Evolutionary conservation across 208 protist genomes (phyloP).

Genomic region (Leishmania tropica): DNA sequence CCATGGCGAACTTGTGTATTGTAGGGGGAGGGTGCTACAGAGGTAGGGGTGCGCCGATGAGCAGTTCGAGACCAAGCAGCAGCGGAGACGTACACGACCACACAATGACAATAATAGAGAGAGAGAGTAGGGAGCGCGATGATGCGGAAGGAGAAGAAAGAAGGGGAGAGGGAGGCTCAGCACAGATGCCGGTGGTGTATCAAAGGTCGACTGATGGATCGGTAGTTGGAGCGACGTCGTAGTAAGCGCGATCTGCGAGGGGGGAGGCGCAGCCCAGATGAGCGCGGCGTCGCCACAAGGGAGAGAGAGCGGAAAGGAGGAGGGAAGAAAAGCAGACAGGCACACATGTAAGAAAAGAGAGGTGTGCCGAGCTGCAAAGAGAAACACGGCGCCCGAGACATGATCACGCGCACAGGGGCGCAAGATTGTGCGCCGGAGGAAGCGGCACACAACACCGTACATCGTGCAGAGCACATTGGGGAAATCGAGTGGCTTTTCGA

Average conservation of each 20-base stretch:
- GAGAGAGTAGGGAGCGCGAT: not conserved
- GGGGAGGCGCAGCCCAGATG: not conserved
- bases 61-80: not conserved
- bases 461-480: not conserved
- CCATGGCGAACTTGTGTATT: not conserved
- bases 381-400: not conserved
- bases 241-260: not conserved
- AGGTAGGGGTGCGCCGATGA: not conserved
- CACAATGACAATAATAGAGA: not conserved
- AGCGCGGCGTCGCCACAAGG: not conserved
- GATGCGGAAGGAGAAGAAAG: not conserved
- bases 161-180: not conserved
- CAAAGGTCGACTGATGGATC: not conserved
- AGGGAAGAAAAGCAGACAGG: constrained; percentile 6
- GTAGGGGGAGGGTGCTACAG: not conserved
- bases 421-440: not conserved
- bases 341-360: not conserved
- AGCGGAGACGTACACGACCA: not conserved
- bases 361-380: not conserved
- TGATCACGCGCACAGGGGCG: not conserved
- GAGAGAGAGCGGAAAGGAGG: not conserved
- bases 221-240: not conserved
- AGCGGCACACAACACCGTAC: not conserved
- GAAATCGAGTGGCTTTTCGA: not conserved
- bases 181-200: not conserved